Base-by-base conservation (phyloP, 345 rosid genomes). In the Corymbia maculata region DNA sequence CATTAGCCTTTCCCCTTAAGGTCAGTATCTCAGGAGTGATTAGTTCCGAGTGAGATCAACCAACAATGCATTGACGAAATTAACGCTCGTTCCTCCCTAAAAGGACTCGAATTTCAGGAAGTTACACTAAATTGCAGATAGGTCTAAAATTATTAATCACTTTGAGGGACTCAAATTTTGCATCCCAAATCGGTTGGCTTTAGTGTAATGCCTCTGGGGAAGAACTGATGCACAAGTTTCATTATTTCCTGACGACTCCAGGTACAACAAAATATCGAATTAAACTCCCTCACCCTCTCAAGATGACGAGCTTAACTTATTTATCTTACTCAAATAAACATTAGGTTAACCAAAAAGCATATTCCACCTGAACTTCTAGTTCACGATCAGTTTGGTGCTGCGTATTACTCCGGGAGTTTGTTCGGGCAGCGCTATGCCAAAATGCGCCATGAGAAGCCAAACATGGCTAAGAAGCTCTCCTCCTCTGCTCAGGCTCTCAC, bases 401-500 rank as follows among this genome's bases (percentile, higher is more conserved):
- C 92, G 93, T 88, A 89, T 92, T 8, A 87, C 94, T 47, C 88
- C 86, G 7, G 92, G 87, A 86, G 89, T 90, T 75, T 90, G 91
- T 84, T 91, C 90, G 55, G 94, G 95, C 24, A 93, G 94, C 0
- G 93, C 93, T 10, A 94, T 52, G 51, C 96, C 95, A 36, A 93
- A 85, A 89, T 95, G 96, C 30, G 94, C 93, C 94, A 92, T 88
- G 52, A 92, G 88, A 36, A 94, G 91, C 94, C 96, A 94, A 2
- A 93, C 94, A 44, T 92, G 94, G 84, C 90, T 90, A 42, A 93
- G 89, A 14, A 95, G 91, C 86, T 95, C 95, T n/a, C 96, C 94
- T 0, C 97, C 97, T 85, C 89, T 88, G 53, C 95, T 92, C 45
- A 92, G 87, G 42, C 93, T 92, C 84, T 91, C 87, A 2, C 93